These are phyloP conservation scores for Tylopilus plumbeoviolaceoides DNA, from an alignment of 768 basidiomycete genomes.

Conservation along the genomic window DNA sequence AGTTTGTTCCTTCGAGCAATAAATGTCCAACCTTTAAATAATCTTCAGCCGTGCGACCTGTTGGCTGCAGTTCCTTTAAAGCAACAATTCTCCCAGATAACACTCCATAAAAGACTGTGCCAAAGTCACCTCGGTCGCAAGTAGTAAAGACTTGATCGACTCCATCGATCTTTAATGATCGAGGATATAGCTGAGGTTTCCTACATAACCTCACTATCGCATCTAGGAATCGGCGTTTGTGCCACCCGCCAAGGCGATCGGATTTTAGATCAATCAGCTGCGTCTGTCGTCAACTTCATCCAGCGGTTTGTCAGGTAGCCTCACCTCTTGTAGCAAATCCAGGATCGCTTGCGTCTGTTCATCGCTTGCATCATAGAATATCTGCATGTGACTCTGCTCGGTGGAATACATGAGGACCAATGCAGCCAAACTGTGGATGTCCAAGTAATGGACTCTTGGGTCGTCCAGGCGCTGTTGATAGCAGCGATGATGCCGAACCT, in stretches of 20 bases:
- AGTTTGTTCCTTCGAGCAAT: neutral
- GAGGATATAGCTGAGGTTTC: constrained; percentile 27
- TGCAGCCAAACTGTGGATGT: constrained; percentile 24
- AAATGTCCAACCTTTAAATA: constrained; percentile 25
- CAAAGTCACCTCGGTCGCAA: constrained; percentile 28
- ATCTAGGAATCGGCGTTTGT: constrained; percentile 27
- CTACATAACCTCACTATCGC: constrained; percentile 28
- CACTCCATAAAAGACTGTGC: constrained; percentile 29
- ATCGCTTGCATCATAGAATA: constrained; percentile 21
- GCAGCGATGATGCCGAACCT: constrained; percentile 17
- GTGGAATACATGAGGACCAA: constrained; percentile 19
- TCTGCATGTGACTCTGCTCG: constrained; percentile 11
- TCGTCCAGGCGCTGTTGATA: constrained; percentile 11
- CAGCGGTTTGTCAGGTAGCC: neutral
- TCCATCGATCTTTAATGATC: constrained; percentile 20
- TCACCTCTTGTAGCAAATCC: constrained; percentile 26
- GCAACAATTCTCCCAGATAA: constrained; percentile 27
- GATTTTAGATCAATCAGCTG: constrained; percentile 26
- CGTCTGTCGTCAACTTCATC: neutral
- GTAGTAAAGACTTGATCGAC: constrained; percentile 12
- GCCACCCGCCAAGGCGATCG: constrained; percentile 21
- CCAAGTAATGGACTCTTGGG: constrained; percentile 16
- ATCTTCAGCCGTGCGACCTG: constrained; percentile 17
- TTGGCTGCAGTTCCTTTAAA: constrained; percentile 28
- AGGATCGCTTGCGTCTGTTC: constrained; percentile 23